A percentile compares a stretch with the other conserved stretches of the same genome.
These are phyloP conservation scores for Malbranchea cinnamomea DNA, from an alignment of 2,329 filamentous ascomycete genomes.

Conservation along the genomic window DNA sequence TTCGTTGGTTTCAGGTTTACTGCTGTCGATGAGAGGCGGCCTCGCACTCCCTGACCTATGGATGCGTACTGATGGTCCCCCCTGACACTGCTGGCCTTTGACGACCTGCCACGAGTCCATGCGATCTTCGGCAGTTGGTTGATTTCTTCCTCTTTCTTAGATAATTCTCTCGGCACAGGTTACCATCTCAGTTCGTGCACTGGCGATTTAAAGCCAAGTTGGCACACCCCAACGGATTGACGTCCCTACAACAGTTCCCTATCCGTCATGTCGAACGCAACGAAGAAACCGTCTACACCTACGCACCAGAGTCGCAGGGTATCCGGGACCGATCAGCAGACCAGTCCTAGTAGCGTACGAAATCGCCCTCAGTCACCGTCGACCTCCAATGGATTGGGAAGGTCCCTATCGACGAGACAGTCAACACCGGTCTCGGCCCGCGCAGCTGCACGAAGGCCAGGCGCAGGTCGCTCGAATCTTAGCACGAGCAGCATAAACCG, in stretches of 20 bases:
- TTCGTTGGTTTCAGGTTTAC: no score
- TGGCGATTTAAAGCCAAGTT: no score
- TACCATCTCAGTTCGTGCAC: no score
- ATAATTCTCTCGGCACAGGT: neutral
- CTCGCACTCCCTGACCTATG: no score
- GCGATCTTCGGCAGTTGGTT: neutral
- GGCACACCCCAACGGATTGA: neutral
- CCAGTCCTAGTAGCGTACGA: conserved; percentile 17
- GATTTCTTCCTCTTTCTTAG: neutral
- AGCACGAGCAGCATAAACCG: conserved; percentile 31
- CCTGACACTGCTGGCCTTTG: no score
- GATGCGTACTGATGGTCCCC: no score
- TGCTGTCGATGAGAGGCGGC: no score
- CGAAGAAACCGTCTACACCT: conserved; percentile 5
- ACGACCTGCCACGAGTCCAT: no score
- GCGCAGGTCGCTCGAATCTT: conserved; percentile 25
- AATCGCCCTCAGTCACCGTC: conserved; percentile 35
- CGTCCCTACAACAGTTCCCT: neutral
- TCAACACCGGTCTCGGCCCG: conserved; percentile 54
- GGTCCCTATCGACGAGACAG: conserved; percentile 49
- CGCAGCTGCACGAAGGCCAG: conserved; percentile 49
- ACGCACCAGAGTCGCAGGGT: conserved; percentile 6
- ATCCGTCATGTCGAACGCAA: conserved; percentile 7
- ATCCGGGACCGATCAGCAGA: conserved; percentile 1
- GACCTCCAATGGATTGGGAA: conserved; percentile 35